Evolutionary conservation across 768 basidiomycete species (phyloP), one percentile per base, ranked within the genome.

Genomic region (Postia placenta): DNA sequence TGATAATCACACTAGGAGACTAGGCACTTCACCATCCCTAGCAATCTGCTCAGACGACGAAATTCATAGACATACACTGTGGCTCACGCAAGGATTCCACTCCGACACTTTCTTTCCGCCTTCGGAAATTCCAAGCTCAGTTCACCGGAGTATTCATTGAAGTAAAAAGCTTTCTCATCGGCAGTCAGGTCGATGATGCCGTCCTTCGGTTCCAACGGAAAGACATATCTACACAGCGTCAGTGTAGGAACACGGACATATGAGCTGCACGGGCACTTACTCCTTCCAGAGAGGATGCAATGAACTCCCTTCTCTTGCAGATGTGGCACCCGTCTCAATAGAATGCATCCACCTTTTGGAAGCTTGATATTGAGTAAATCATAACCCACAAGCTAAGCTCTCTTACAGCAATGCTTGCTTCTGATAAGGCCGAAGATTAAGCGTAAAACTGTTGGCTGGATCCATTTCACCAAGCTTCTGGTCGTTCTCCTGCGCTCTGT

Each of bases 271-370:
- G 33, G 9, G 4, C 7, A 68, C 81, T 60, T 62, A 97, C 92
- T 91, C 81, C 70, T 85, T 85, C 94, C 94, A 98, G 6, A 98
- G 67, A 2, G 95, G 95, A 64, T 98, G 92, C 78, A 97, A 83
- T 4, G 86, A 87, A 14, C 63, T 71, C 12, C 76, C 76, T 61
- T 83, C 77, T 47, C 86, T 76, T 56, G 81, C 87, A 48, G 85
- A 81, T 54, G 74, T 72, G 17, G 80, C 74, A 2, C 87, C 88
- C 2, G 75, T 78, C 67, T 98, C 95, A 46, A 92, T 72, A 2
- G 87, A 86, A 55, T 81, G 71, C 93, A 96, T 93, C 94, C 94
- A 98, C 30, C 89, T 91, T 47, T 56, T 49, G 47, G 44, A 27
- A 40, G 9, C 33, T 24, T 36, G 1, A 37, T 14, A 5, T 14